Percentiles rank a stretch among this genome's conserved stretches.
These are phyloP conservation scores for Kregervanrija pseudodelftensis DNA, from an alignment of 805 yeast species.

Conservation along the genomic window DNA sequence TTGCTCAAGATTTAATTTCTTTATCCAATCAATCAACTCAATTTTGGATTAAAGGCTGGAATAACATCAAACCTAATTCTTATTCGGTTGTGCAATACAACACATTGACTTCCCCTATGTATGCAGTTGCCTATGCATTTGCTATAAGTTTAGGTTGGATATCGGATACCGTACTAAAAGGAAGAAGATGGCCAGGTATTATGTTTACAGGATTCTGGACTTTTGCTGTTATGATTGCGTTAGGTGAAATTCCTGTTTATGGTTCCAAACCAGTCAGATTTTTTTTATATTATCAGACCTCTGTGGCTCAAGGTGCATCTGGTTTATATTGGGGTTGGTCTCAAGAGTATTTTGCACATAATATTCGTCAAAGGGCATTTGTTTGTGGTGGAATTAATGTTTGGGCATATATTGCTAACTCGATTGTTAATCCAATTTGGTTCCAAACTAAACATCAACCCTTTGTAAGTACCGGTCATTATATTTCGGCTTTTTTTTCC, in stretches of 20 bases:
- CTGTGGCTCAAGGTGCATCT: conserved; percentile 13
- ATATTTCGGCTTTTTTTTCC: conserved; percentile 15
- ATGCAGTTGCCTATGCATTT: conserved; percentile 11
- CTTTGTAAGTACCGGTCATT: conserved; percentile 15
- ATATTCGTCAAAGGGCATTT: conserved; percentile 11
- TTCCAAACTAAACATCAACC: conserved; percentile 14
- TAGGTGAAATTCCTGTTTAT: conserved; percentile 12
- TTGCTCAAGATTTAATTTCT: conserved; percentile 12
- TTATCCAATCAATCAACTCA: conserved; percentile 14
- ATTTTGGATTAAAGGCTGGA: conserved; percentile 19
- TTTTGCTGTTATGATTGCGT: conserved; percentile 11
- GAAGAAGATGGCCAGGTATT: conserved; percentile 17
- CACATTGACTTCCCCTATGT: conserved; percentile 14
- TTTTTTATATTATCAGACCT: conserved; percentile 14
- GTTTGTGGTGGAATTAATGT: conserved; percentile 17
- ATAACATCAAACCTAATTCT: conserved; percentile 10
- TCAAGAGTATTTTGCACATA: conserved; percentile 14
- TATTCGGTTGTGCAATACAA: conserved; percentile 14
- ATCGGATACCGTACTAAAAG: conserved; percentile 15
- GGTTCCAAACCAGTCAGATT: conserved; percentile 15
- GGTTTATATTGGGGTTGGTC: conserved; percentile 17
- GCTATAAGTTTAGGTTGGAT: conserved; percentile 14
- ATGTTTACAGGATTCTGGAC: conserved; percentile 10
- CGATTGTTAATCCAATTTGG: conserved; percentile 14
- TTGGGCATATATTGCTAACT: conserved; percentile 14